These are phyloP conservation scores for Spongispora temasekensis DNA, from an alignment of 1,284 basidiomycete species.

Conservation along the genomic window DNA sequence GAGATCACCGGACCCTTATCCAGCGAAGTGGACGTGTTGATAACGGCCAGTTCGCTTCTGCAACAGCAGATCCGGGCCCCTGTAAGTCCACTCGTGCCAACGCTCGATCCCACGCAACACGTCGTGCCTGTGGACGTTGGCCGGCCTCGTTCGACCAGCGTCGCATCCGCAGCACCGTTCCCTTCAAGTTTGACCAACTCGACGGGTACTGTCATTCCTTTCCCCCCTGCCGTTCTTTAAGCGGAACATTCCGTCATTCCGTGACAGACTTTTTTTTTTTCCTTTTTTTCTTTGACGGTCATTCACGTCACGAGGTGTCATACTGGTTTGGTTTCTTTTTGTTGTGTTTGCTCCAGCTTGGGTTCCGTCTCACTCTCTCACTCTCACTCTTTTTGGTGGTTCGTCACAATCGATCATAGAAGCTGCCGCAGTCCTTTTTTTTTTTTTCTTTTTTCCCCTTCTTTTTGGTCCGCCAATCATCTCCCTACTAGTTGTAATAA, in stretches of 20 bases:
- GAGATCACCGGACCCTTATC: constrained; percentile 41
- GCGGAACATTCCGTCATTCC: constrained; percentile 20
- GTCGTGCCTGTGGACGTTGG: constrained; percentile 28
- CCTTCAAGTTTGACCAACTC: constrained; percentile 18
- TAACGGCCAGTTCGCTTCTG: constrained; percentile 37
- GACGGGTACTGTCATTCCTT: constrained; percentile 17
- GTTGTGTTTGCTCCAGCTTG: constrained; percentile 23
- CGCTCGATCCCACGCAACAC: constrained; percentile 32
- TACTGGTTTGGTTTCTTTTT: constrained; percentile 19
- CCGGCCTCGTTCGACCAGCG: constrained; percentile 31
- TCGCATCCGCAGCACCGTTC: constrained; percentile 24
- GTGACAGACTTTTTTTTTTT: constrained; percentile 18
- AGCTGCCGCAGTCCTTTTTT: constrained; percentile 22
- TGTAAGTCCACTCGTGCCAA: constrained; percentile 30
- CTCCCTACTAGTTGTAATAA: constrained; percentile 25
- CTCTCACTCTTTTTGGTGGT: constrained; percentile 17
- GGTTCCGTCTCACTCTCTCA: constrained; percentile 14
- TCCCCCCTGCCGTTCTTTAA: constrained; percentile 24
- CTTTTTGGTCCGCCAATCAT: constrained; percentile 10
- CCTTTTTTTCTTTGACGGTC: neutral
- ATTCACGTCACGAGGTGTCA: constrained; percentile 22
- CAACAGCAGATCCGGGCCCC: constrained; percentile 35
- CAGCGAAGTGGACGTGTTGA: constrained; percentile 38
- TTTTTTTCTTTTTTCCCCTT: too few species aligned
- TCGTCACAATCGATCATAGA: constrained; percentile 36